Conservation (phyloP, 108 stramenopile species). For the Chaetoceros muelleri region DNA sequence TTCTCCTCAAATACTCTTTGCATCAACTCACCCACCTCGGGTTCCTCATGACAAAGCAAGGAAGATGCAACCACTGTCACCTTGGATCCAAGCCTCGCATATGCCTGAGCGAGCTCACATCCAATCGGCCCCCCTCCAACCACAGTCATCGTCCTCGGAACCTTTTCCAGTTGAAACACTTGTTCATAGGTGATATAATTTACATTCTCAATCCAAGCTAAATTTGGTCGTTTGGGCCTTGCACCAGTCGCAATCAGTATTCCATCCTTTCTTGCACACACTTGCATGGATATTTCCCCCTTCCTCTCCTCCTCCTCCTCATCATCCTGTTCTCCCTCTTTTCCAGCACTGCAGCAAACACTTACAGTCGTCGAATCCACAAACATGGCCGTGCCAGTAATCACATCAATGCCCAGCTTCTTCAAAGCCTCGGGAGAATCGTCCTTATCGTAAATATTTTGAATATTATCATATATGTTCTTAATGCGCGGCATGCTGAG, state of each 20-base stretch:
- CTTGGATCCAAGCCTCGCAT: constrained; percentile 60
- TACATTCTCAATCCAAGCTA: constrained; percentile 34
- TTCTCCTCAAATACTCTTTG: constrained; percentile 36
- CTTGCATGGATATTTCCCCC: neutral
- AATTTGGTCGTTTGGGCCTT: constrained; percentile 15
- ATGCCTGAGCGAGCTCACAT: constrained; percentile 74
- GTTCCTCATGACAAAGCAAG: constrained; percentile 45
- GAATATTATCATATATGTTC: constrained; percentile 16
- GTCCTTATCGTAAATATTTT: constrained; percentile 43
- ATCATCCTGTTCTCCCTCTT: no score
- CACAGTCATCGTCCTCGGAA: constrained; percentile 56
- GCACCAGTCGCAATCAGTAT: constrained; percentile 80
- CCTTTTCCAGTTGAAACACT: constrained; percentile 42
- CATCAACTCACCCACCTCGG: constrained; percentile 26
- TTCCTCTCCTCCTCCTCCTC: no score
- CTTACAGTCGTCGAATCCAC: constrained; percentile 13
- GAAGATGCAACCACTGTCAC: constrained; percentile 43
- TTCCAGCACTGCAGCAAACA: neutral
- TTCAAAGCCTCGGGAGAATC: constrained; percentile 40
- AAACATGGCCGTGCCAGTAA: constrained; percentile 21
- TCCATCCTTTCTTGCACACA: constrained; percentile 37
- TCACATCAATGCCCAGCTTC: constrained; percentile 23
- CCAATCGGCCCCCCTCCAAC: constrained; percentile 85
- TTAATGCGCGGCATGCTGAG: constrained; percentile 15
- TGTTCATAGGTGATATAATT: constrained; percentile 71